Base-by-base conservation (phyloP, 176 grass and related monocot genomes). In the Tuctoria greenei region DNA sequence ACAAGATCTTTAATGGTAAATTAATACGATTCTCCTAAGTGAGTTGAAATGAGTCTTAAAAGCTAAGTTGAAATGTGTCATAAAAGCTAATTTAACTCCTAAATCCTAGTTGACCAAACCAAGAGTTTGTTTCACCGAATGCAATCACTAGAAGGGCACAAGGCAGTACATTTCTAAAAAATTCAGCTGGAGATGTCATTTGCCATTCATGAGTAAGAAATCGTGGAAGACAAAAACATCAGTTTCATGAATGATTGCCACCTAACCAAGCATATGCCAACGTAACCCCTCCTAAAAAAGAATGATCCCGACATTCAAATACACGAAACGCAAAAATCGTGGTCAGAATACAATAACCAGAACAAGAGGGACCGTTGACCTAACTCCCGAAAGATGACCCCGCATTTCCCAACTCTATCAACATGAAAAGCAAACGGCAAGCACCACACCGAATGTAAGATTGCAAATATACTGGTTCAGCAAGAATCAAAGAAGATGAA, bases 231-330 rank as follows among this genome's bases (percentile, higher is more conserved):
- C 12, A n/a, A 69, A 66, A 43, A 50, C 70, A 75, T 75, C 9
- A 11, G 37, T 57, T 78, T 84, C 42, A 69, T 24, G 55, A 76
- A 81, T 81, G 84, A 69, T 81, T 82, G 72, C 46, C 55, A 58
- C 40, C 24, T n/a, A 56, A 77, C 68, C 35, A 76, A 73, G 43
- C 26, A 41, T 16, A 23, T 26, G 12, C 63, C 41, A 78, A 47
- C 15, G 26, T 43, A 66, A 40, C 43, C 17, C 44, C 68, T 69
- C 23, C 55, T 26, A 26, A 23, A 83, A 73, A 79, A 69, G 75
- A 14, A 73, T 56, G 75, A 73, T 72, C 60, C 44, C 61, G 62
- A 69, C 80, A 88, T 56, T 69, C 45, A 83, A 88, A 78, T 64
- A 81, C 69, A 18, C 4, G 34, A 46, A 87, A 66, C 20, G 17